Conservation (phyloP, 768 basidiomycete genomes). For the Mycena amicta region DNA sequence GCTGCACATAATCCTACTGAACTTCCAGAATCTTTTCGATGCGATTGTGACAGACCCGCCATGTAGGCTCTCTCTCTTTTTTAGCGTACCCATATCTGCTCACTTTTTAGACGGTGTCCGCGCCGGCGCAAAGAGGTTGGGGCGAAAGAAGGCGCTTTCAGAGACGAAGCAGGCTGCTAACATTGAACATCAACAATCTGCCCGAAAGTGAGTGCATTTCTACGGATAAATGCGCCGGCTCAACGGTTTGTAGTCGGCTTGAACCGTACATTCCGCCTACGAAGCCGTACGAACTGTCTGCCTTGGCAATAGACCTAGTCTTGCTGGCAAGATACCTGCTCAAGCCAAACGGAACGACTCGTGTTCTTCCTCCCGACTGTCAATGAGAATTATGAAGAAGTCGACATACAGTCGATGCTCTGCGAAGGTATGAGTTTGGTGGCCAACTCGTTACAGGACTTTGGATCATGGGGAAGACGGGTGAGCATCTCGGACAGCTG, state of each 20-base stretch:
- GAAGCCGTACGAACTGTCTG: constrained; percentile 88
- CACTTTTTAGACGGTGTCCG: constrained; percentile 80
- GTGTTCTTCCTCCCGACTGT: constrained; percentile 97
- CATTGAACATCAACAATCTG: constrained; percentile 38
- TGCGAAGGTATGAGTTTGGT: constrained; percentile 88
- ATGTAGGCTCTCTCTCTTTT: constrained; percentile 52
- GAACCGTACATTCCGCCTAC: constrained; percentile 87
- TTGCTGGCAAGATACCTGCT: constrained; percentile 81
- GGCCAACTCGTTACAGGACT: constrained; percentile 88
- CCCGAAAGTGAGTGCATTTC: constrained; percentile 46
- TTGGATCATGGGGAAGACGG: constrained; percentile 92
- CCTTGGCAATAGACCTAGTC: constrained; percentile 81
- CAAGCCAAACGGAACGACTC: constrained; percentile 80
- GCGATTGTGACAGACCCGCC: constrained; percentile 95
- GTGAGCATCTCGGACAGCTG: constrained; percentile 46
- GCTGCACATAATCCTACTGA: background rate
- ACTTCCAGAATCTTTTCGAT: constrained; percentile 65
- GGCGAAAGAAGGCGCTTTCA: constrained; percentile 58
- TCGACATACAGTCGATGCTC: constrained; percentile 79
- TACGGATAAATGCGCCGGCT: background rate
- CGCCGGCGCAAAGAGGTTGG: constrained; percentile 82
- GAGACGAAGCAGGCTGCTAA: constrained; percentile 40
- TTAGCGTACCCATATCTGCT: background rate
- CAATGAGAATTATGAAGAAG: constrained; percentile 85
- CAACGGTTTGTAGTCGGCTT: constrained; percentile 42